Conservation (phyloP, 768 basidiomycete species). For the Hortiboletus flavorubellus region DNA sequence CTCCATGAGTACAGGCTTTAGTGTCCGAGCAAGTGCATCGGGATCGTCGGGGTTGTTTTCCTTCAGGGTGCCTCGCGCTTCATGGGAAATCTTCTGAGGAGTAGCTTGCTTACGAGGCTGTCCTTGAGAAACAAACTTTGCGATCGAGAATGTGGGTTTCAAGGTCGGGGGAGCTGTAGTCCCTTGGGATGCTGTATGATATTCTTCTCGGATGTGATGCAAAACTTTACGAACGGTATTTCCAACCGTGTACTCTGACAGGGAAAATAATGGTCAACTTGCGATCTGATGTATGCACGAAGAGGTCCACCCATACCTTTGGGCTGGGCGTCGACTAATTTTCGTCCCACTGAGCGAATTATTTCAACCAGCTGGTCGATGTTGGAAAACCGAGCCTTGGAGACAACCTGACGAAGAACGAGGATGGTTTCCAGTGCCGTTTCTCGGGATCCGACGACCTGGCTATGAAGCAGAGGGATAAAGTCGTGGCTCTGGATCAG, state of each 20-base stretch:
- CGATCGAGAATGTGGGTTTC: slow-evolving; percentile 60
- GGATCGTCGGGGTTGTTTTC: slow-evolving; percentile 75
- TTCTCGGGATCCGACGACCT: slow-evolving; percentile 86
- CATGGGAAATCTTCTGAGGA: slow-evolving; percentile 37
- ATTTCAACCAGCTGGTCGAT: slow-evolving; percentile 81
- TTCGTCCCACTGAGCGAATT: slow-evolving; percentile 75
- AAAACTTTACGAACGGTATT: slow-evolving; percentile 93
- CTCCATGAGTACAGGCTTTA: slow-evolving; percentile 95
- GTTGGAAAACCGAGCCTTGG: slow-evolving; percentile 80
- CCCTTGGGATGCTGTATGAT: slow-evolving; percentile 70
- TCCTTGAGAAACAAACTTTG: slow-evolving; percentile 79
- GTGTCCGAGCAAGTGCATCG: slow-evolving; percentile 67
- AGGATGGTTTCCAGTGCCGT: slow-evolving; percentile 88
- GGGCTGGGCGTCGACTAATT: slow-evolving; percentile 86
- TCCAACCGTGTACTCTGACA: slow-evolving; percentile 86
- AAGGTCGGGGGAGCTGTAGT: slow-evolving; percentile 36
- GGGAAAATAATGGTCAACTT: slow-evolving; percentile 5
- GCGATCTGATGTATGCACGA: slow-evolving; percentile 2
- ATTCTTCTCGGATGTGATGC: slow-evolving; percentile 94
- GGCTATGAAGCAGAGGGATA: slow-evolving; percentile 44
- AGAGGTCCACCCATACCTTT: slow-evolving; percentile 60
- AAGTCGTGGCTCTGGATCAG: slow-evolving; percentile 34
- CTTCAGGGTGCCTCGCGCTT: slow-evolving; percentile 54
- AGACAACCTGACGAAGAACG: slow-evolving; percentile 85
- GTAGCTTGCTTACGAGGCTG: slow-evolving; percentile 54